A percentile compares a stretch with the other conserved stretches of the same genome.
These are phyloP conservation scores for Tulasnella calospora DNA, from an alignment of 768 basidiomycete genomes.

Conservation along the genomic window DNA sequence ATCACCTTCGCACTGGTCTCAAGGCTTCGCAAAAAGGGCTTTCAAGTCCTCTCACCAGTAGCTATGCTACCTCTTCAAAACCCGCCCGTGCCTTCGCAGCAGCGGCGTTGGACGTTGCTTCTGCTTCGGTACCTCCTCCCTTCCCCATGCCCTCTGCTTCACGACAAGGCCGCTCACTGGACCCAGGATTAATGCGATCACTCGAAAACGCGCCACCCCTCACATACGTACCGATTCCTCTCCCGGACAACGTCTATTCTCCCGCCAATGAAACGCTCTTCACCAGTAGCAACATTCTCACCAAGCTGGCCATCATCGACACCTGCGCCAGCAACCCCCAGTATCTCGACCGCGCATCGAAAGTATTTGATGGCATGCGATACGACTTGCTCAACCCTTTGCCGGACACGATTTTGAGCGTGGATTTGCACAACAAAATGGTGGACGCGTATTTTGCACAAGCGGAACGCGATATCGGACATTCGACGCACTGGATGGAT, in stretches of 20 bases:
- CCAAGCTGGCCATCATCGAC: slow-evolving; percentile 71
- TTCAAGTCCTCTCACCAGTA: background rate
- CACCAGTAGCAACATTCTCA: slow-evolving; percentile 59
- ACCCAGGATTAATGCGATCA: background rate
- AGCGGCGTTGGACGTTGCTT: background rate
- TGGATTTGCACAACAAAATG: slow-evolving; percentile 58
- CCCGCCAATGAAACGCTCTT: slow-evolving; percentile 50
- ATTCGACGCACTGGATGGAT: slow-evolving; percentile 54
- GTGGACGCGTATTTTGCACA: slow-evolving; percentile 54
- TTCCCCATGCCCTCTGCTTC: background rate
- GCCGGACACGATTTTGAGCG: slow-evolving; percentile 45
- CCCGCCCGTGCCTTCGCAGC: slow-evolving; percentile 30
- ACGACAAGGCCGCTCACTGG: background rate
- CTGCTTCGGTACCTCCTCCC: background rate
- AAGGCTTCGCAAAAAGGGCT: background rate
- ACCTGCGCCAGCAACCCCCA: slow-evolving; percentile 72
- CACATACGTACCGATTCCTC: slow-evolving; percentile 63
- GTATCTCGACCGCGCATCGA: slow-evolving; percentile 71
- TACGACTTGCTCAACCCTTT: slow-evolving; percentile 33
- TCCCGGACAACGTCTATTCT: slow-evolving; percentile 47
- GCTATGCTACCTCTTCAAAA: slow-evolving; percentile 61
- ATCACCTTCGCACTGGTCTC: background rate
- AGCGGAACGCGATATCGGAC: slow-evolving; percentile 42
- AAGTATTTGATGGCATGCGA: slow-evolving; percentile 64
- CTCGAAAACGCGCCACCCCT: slow-evolving; percentile 34